phyloP scores from a whole-genome alignment of 805 yeast genomes.

The Candida multigemmis region DNA sequence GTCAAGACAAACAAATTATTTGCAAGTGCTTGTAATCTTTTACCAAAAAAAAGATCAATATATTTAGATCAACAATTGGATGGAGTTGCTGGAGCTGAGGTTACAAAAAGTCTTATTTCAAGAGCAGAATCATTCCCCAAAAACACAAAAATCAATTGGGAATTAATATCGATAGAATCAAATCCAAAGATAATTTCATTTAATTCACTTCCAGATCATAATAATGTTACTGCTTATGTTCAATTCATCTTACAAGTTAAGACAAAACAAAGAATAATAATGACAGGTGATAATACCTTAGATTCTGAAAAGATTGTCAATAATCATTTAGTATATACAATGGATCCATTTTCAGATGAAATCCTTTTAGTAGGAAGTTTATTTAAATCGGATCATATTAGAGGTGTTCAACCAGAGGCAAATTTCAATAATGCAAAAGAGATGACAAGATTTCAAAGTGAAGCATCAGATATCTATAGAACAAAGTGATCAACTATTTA shows the following conservation, averaged over 20 bases:
- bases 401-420: constrained; percentile 29
- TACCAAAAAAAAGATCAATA: constrained; percentile 21
- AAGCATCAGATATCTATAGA: constrained; percentile 32
- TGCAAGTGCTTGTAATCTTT: constrained; percentile 40
- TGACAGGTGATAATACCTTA: constrained; percentile 11
- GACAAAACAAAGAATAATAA: constrained; percentile 27
- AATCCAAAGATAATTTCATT: constrained; percentile 69
- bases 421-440: constrained; percentile 9
- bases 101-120: constrained; percentile 18
- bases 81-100: constrained; percentile 24
- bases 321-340: constrained; percentile 29
- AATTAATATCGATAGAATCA: constrained; percentile 56
- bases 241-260: constrained; percentile 29
- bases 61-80: constrained; percentile 35
- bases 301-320: constrained; percentile 17
- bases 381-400: constrained; percentile 26
- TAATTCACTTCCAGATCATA: constrained; percentile 49
- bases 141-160: constrained; percentile 62
- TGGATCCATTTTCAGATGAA: constrained; percentile 30
- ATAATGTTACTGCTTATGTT: constrained; percentile 26
- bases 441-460: constrained; percentile 19
- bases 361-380: constrained; percentile 30
- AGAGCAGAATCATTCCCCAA: constrained; percentile 41
- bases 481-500: constrained; percentile 23
- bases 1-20: constrained; percentile 76